A percentile compares a stretch with the other conserved stretches of the same genome.
Conservation (phyloP, 768 basidiomycete genomes). For the Phylloporus rhodoxanthus region DNA sequence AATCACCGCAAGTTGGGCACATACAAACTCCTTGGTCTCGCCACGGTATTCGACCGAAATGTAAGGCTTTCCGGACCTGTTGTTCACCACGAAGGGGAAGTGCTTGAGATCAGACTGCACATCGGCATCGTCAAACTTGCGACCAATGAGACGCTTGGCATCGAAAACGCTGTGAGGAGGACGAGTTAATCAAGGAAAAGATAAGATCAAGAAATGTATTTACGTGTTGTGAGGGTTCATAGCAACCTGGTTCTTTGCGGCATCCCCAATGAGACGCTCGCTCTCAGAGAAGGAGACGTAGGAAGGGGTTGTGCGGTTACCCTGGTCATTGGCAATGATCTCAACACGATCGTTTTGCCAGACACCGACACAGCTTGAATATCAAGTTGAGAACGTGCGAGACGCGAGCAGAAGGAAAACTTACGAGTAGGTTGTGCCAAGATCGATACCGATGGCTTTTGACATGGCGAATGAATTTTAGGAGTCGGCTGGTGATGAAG, state of each 20-base stretch:
- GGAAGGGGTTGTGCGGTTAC: slow-evolving; percentile 92
- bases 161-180: slow-evolving; percentile 73
- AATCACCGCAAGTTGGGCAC: slow-evolving; percentile 18
- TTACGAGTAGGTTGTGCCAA: slow-evolving; percentile 90
- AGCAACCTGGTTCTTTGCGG: slow-evolving; percentile 97
- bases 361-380: slow-evolving; percentile 88
- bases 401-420: slow-evolving; percentile 23
- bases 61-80: slow-evolving; percentile 84
- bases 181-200: slow-evolving; percentile 2
- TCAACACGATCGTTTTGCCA: slow-evolving; percentile 99
- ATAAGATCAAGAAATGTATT: neutral
- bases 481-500: slow-evolving; percentile 6
- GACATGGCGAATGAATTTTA: slow-evolving; percentile 36
- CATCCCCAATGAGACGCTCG: slow-evolving; percentile 98
- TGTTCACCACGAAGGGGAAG: slow-evolving; percentile 91
- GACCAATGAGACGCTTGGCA: slow-evolving; percentile 96
- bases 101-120: slow-evolving; percentile 83
- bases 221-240: slow-evolving; percentile 96
- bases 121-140: slow-evolving; percentile 81
- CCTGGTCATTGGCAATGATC: slow-evolving; percentile 95
- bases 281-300: slow-evolving; percentile 93
- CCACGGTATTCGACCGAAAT: slow-evolving; percentile 87
- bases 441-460: slow-evolving; percentile 88
- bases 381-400: slow-evolving; percentile 6
- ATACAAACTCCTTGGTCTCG: slow-evolving; percentile 89